Base-by-base conservation (phyloP, 2,329 filamentous ascomycete genomes). In the Ambrosiella beaveri region DNA sequence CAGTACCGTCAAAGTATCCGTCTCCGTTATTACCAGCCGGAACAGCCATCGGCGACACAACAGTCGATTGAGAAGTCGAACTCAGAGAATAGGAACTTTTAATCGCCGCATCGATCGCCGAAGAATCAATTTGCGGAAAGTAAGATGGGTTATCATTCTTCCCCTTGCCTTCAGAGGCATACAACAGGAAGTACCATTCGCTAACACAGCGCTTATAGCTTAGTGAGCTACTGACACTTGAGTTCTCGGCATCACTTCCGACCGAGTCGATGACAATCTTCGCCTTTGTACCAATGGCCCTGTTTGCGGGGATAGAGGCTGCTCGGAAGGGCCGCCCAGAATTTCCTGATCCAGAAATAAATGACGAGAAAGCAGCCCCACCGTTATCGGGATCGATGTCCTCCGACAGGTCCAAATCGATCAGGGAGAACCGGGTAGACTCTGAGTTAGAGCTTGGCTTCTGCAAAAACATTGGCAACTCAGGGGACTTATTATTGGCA, bases 371-470 rank as follows among this genome's bases (percentile, higher is more conserved):
- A 37, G 52, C 35, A 52, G 35, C 27, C 39, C 17, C 3, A 13
- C 15, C 37, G 45, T n/a, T 8, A 6, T 50, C 37, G 9, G 13
- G 41, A 11, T 54, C 39, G 8, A 61, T 58, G 49, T 75, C 71
- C 6, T 84, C 69, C 15, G 79, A 82, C 1, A 74, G 77, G 61
- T 83, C 81, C 7, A 84, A 73, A 63, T 84, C 81, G 59, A 84
- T 85, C 15, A 84, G 71, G 0, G 80, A 82, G 64, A 84, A 80
- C 57, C 78, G 71, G 64, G 66, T 73, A 15, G 75, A 64, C 66
- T 71, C 49, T 11, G 77, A 78, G 63, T 81, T 15, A 74, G 60
- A 83, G 74, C 35, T 80, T 72, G 1, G 84, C 67, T 0, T 67
- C 2, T 70, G 70, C 8, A 57, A 53, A 1, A 59, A 61, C 9